These are phyloP conservation scores for Annulohypoxylon maeteangense DNA, from an alignment of 495 filamentous ascomycete genomes.

Conservation along the genomic window DNA sequence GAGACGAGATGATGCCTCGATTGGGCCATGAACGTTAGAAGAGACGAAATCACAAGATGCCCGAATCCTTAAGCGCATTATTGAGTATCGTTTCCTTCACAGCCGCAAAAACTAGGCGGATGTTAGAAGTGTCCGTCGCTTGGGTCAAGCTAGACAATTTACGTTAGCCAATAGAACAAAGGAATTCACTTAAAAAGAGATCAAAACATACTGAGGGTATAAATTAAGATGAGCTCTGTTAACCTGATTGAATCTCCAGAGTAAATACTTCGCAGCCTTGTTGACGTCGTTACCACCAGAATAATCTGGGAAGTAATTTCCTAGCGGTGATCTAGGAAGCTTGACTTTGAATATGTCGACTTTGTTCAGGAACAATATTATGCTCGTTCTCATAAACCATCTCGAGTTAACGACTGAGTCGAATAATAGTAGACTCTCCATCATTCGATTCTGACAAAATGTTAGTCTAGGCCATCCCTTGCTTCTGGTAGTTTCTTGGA, in stretches of 20 bases:
- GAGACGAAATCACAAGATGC: constrained; percentile 77
- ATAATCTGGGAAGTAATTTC: constrained; percentile 97
- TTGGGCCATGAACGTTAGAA: constrained; percentile 4
- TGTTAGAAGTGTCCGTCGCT: constrained; percentile 98
- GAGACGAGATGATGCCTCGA: constrained; percentile 8
- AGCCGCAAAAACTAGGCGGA: constrained; percentile 95
- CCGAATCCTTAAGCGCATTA: constrained; percentile 97
- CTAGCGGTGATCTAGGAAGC: constrained; percentile 85
- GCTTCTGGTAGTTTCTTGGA: not conserved
- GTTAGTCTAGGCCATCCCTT: constrained; percentile 34
- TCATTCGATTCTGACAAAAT: constrained; percentile 87
- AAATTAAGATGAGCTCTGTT: constrained; percentile 95
- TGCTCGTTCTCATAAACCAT: constrained; percentile 99
- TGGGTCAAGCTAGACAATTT: constrained; percentile 79
- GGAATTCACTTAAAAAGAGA: not conserved
- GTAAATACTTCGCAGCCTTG: constrained; percentile 94
- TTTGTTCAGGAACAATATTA: constrained; percentile 98
- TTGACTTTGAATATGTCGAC: constrained; percentile 98
- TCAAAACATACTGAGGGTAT: constrained; percentile 87
- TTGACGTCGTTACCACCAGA: constrained; percentile 97
- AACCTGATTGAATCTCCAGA: constrained; percentile 99
- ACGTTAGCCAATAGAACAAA: constrained; percentile 46
- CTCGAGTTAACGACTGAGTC: constrained; percentile 98
- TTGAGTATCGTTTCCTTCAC: constrained; percentile 99
- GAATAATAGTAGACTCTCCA: constrained; percentile 97